Percentiles rank a stretch among this genome's conserved stretches.
Conservation (phyloP, 2,329 filamentous ascomycete genomes). For the Colletotrichum spaethianum region DNA sequence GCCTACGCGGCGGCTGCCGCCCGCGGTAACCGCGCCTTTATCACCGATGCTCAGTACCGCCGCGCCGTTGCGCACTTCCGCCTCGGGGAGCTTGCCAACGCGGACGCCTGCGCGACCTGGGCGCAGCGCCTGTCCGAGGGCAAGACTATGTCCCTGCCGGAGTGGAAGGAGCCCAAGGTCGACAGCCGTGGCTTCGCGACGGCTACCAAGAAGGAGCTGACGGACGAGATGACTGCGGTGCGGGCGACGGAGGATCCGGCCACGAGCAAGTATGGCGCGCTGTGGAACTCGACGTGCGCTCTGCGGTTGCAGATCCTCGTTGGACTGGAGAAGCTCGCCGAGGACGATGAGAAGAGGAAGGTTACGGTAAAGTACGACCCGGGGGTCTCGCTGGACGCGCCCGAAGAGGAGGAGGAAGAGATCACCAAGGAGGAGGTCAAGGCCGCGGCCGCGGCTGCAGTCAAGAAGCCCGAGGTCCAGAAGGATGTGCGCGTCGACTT, state of each 20-base stretch:
- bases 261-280: conserved; percentile 44
- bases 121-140: conserved; percentile 59
- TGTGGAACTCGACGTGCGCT: conserved; percentile 59
- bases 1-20: conserved; percentile 74
- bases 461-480: conserved; percentile 34
- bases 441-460: conserved; percentile 12
- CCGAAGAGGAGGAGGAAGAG: conserved; percentile 43
- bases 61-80: conserved; percentile 82
- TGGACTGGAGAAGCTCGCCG: conserved; percentile 59
- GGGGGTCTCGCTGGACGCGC: conserved; percentile 13
- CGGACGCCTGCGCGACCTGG: conserved; percentile 78
- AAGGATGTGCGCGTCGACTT: conserved; percentile 49
- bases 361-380: conserved; percentile 52
- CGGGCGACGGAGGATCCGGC: conserved; percentile 41
- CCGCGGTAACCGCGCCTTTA: conserved; percentile 81
- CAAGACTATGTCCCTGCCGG: conserved; percentile 52
- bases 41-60: conserved; percentile 86
- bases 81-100: conserved; percentile 80
- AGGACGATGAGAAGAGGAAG: conserved; percentile 62
- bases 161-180: conserved; percentile 52
- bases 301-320: conserved; percentile 64
- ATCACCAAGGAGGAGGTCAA: conserved; percentile 43
- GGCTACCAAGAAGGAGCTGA: conserved; percentile 51
- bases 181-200: conserved; percentile 65
- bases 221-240: conserved; percentile 49